phyloP scores from a whole-genome alignment of 1,284 basidiomycete species.

The Sparassis latifolia region DNA sequence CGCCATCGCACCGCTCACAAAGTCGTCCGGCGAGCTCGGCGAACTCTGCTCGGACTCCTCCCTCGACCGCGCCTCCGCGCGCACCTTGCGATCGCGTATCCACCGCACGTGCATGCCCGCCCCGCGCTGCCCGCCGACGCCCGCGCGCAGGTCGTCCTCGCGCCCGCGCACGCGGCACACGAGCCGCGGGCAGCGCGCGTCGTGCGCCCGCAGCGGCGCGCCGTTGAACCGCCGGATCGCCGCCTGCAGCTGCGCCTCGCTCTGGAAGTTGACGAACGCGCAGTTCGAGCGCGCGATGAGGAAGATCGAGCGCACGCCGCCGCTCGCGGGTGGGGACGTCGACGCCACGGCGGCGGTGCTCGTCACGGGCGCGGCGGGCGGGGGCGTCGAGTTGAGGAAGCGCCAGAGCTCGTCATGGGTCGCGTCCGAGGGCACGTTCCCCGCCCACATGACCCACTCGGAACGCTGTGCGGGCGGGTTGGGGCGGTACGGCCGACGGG shows the following conservation, averaged over 20 bases:
- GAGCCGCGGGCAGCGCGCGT: constrained; percentile 70
- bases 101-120: constrained; percentile 79
- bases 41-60: constrained; percentile 24
- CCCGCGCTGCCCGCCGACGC: constrained; percentile 88
- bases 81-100: constrained; percentile 54
- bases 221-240: constrained; percentile 77
- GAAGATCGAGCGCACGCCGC: constrained; percentile 83
- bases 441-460: constrained; percentile 95
- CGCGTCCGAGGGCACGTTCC: constrained; percentile 83
- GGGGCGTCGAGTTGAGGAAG: constrained; percentile 60
- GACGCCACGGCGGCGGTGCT: constrained; percentile 4
- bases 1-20: constrained; percentile 13
- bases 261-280: constrained; percentile 87
- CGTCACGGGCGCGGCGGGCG: constrained; percentile 4
- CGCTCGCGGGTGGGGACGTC: constrained; percentile 18
- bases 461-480: constrained; percentile 69
- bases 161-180: constrained; percentile 82
- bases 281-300: constrained; percentile 90
- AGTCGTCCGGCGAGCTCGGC: constrained; percentile 17
- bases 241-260: constrained; percentile 52
- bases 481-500: constrained; percentile 44
- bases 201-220: constrained; percentile 53
- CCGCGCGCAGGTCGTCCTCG: constrained; percentile 85
- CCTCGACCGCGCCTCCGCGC: constrained; percentile 15
- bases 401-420: constrained; percentile 85